Conservation (phyloP, 192 early-diverging fungal genomes). For the Backusella parvicylindrica region DNA sequence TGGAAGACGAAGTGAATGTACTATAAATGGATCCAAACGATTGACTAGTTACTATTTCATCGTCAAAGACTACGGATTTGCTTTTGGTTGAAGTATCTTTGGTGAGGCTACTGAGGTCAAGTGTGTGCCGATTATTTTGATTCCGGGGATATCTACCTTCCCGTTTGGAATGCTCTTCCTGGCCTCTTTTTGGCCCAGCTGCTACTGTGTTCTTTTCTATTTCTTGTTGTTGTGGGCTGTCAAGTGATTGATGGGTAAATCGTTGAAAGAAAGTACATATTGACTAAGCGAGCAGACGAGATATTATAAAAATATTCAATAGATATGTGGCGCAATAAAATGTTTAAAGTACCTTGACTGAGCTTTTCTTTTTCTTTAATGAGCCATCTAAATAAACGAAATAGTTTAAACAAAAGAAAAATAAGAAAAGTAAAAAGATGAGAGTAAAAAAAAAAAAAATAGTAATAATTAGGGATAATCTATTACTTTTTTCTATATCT, state of each 20-base stretch:
- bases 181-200: background rate
- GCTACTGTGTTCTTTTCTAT: background rate
- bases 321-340: background rate
- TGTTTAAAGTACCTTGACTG: background rate
- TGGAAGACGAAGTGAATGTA: background rate
- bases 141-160: background rate
- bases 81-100: background rate
- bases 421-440: background rate
- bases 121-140: background rate
- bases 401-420: background rate
- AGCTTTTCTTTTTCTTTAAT: background rate
- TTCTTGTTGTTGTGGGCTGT: background rate
- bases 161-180: background rate
- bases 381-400: background rate
- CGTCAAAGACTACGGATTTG: background rate
- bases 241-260: background rate
- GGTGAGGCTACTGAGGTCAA: background rate
- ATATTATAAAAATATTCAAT: background rate
- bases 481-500: background rate
- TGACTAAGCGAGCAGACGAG: background rate
- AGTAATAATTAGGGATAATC: background rate
- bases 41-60: background rate
- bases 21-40: conserved; percentile 5
- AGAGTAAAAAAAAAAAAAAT: background rate
- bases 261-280: background rate